Evolutionary conservation across 768 basidiomycete species (phyloP), one percentile per base, ranked within the genome.

Genomic region (Coprinopsis cinerea): DNA sequence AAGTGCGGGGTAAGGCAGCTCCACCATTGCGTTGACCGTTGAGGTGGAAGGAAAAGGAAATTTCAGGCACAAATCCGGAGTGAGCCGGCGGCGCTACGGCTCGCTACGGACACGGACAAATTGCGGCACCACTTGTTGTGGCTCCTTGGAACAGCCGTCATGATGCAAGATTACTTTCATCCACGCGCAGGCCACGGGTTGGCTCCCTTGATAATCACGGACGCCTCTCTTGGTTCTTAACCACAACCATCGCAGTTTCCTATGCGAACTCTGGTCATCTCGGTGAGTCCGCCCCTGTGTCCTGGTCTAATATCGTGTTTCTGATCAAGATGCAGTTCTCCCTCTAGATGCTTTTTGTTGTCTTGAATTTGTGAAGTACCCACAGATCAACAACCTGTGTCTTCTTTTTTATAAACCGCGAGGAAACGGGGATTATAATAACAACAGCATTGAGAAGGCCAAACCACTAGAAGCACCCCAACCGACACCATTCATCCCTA

Each of bases 111-210:
- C n/a, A n/a, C 44, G 44, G 44, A 28, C 26, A 45, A 45, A 45
- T 45, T 20, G 20, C 44, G 25, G 44, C 18, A 7, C 9, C 9
- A 9, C 30, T 32, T 9, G 7, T 39, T 39, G 42, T 43, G 42
- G 42, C 42, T 11, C 18, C 14, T 45, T 9, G 30, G 30, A 34
- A 27, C 14, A 30, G 18, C 20, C n/a, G 27, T 28, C 4, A 45
- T 45, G 44, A 30, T 43, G 41, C 44, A 9, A n/a, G 30, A 6
- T 30, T 7, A 23, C 10, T 27, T 14, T 30, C 15, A 6, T 17
- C 44, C 44, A 45, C 44, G 44, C 44, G 28, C 44, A 15, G n/a
- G 25, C 27, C 44, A 45, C 44, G 44, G 44, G 44, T 43, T 6
- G 10, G 6, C 6, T 26, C 15, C 20, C 28, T 27, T 45, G 44